Evolutionary conservation across 1,284 basidiomycete genomes (phyloP), one percentile per base, ranked within the genome.

Genomic region (Somion occarium): DNA sequence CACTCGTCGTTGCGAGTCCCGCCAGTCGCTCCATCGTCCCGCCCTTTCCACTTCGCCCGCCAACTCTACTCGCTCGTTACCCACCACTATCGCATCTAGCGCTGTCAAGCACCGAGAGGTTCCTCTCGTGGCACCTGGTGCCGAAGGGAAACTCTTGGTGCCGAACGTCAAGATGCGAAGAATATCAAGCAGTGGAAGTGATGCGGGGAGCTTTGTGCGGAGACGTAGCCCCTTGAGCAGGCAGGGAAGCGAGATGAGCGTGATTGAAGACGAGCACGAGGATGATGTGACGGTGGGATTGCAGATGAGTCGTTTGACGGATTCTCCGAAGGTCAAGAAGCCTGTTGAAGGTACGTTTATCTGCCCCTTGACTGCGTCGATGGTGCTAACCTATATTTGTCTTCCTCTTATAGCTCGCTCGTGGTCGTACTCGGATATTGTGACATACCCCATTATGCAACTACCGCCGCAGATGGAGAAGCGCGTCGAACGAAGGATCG

Each of bases 371-470:
- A n/a, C n/a, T 20, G 11, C 30, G 39, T 39, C 54, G 27, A 50
- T 34, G 12, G 56, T 47, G 52, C 54, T 62, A 27, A 61, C 46
- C 15, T 15, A 19, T 19, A 11, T 44, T 54, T 3, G 46, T 52
- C 52, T 12, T 44, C 43, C 38, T 61, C 39, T 26, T 44, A 19
- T 46, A 82, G 85, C 71, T 12, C 82, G 82, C 18, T 80, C 84
- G 1, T 84, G 82, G 83, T 85, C 83, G 1, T 86, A 85, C 59
- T 54, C 59, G 13, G 84, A 85, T 56, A 80, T 83, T 49, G 74
- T 74, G 61, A 84, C 82, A 1, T 87, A 86, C 55, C 79, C 81
- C 4, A 69, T 79, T 53, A 82, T 87, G 80, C 74, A 72, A 53
- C 67, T 76, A 38, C 76, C 76, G 15, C 64, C 69, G 23, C 73